Base-by-base conservation (phyloP, 805 yeast genomes). In the Candida ovalis region DNA sequence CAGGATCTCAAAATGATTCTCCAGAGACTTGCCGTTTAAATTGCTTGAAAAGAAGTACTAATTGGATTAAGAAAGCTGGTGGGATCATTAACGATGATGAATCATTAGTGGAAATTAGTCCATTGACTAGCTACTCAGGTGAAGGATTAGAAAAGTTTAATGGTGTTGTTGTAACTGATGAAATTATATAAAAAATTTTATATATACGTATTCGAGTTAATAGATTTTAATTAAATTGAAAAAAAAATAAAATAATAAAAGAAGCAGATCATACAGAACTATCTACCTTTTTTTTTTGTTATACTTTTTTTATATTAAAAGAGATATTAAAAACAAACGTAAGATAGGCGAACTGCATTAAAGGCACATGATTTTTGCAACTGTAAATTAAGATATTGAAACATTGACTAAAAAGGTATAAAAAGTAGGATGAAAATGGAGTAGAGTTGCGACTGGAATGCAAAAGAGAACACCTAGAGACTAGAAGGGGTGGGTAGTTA, bases 1-100 rank as follows among this genome's bases (percentile, higher is more conserved):
- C 85, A 13, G 95, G 90, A 19, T 77, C 95, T n/a, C 71, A 74
- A 21, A 82, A 80, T 60, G 97, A 92, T 68, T 84, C 88, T 43
- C 96, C 97, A 25, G 86, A 81, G 52, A 83, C 97, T 1, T 88
- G 96, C 54, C 77, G 84, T 51, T 65, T 60, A 3, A 84, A 85
- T 56, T 80, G 81, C 53, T 70, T 91, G 57, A 67, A 69, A 33
- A 76, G 91, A 62, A 82, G 90, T 28, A 81, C 88, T 17, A 70
- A 74, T 44, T 92, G 98, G 97, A 63, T 87, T 12, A 68, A 64
- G 5, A 64, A 68, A 10, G 76, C 67, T 21, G 57, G 57, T 5
- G 56, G 50, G 1, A 9, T 33, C 27, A 30, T 30, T 30, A 21
- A 17, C 48, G 13, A 19, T 17, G 24, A 30, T 40, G 73, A 62